phyloP scores from a whole-genome alignment of 176 grass and related monocot species.

The Oryza longistaminata region DNA sequence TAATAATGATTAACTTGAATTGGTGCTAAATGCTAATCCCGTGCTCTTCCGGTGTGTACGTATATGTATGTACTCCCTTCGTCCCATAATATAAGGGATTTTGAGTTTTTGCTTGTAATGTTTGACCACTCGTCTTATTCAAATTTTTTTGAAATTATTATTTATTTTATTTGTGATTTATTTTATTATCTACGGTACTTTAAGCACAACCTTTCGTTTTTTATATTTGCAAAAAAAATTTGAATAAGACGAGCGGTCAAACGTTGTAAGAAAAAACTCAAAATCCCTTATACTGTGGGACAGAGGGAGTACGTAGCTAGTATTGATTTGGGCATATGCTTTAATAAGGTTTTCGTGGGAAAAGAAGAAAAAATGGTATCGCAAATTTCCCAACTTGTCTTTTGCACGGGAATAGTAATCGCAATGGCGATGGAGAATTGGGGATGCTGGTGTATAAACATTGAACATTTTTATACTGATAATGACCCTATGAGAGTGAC shows the following conservation, averaged over 20 bases:
- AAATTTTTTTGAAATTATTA: no score
- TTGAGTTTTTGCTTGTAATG: no score
- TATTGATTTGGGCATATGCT: background rate
- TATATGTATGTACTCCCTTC: background rate
- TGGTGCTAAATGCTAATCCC: background rate
- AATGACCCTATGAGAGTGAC: background rate
- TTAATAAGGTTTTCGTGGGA: no score
- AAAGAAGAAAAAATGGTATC: background rate
- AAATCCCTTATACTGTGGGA: no score
- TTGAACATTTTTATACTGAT: background rate
- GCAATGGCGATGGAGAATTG: background rate
- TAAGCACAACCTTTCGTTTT: no score
- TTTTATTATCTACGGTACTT: no score
- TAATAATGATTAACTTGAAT: conserved; percentile 20
- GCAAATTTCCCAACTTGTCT: background rate
- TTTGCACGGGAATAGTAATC: background rate
- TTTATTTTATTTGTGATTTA: no score
- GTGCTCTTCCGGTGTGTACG: background rate
- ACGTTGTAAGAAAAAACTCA: no score
- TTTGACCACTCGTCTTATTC: no score
- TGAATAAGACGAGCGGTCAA: no score
- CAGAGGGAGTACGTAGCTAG: background rate
- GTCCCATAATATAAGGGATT: no score
- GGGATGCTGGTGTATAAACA: background rate
- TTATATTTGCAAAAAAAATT: no score